A percentile compares a stretch with the other conserved stretches of the same genome.
These are phyloP conservation scores for Cercospora nicotianae DNA, from an alignment of 2,329 filamentous ascomycete species.

Conservation along the genomic window DNA sequence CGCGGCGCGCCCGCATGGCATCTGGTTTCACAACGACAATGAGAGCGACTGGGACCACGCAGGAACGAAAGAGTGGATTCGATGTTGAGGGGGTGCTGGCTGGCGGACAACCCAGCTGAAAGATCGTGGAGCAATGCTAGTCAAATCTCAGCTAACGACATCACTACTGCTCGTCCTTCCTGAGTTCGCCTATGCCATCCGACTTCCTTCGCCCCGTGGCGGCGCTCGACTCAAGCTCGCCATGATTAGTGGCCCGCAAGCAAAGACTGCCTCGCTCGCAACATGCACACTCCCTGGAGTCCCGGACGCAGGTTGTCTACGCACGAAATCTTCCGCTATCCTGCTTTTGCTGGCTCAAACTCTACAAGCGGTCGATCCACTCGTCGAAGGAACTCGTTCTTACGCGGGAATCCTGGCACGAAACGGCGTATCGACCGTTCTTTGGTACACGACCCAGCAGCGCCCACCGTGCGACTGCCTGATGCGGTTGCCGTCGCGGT, in stretches of 20 bases:
- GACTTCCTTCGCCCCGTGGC: background rate
- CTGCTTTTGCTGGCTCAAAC: slow-evolving; percentile 24
- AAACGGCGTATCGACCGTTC: slow-evolving; percentile 17
- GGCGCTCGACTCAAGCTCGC: background rate
- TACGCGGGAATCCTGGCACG: slow-evolving; percentile 25
- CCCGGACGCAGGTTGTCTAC: slow-evolving; percentile 14
- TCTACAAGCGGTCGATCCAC: slow-evolving; percentile 26
- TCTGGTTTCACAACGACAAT: slow-evolving; percentile 16
- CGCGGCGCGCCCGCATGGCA: slow-evolving; percentile 8
- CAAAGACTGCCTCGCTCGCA: background rate
- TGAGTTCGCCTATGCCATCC: slow-evolving; percentile 1
- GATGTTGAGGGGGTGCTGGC: background rate
- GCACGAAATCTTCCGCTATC: slow-evolving; percentile 15
- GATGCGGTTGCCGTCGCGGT: background rate
- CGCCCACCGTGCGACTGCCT: slow-evolving; percentile 3
- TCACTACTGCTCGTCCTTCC: background rate
- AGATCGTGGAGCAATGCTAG: background rate
- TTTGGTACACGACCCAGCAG: slow-evolving; percentile 5
- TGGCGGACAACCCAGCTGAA: background rate
- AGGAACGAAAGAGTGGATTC: background rate
- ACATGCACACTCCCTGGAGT: background rate
- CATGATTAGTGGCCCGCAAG: background rate
- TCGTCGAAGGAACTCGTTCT: slow-evolving; percentile 22
- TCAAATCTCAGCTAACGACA: background rate
- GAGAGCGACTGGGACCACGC: slow-evolving; percentile 6